Evolutionary conservation across 441 rosid genomes (phyloP), one percentile per base, ranked within the genome.

Genomic region (Erodium moschatum): DNA sequence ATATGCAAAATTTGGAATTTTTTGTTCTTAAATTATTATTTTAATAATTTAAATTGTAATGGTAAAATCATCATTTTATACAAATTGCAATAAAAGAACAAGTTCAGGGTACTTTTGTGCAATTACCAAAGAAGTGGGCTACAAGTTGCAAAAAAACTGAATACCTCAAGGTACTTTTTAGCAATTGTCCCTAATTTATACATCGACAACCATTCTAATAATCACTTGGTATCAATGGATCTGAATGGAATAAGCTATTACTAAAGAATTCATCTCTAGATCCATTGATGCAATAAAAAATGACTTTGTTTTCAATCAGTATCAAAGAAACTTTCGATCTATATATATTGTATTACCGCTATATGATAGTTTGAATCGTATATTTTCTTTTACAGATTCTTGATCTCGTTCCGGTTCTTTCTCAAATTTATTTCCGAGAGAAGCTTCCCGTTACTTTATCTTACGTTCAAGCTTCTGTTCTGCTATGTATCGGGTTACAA

Each of bases 401-500:
- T 66, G 89, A 86, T 78, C 71, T 85, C 63, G 81, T 86, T 79
- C 87, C 90, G 16, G 75, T 73, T 72, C 87, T 96, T 69, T 91
- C 97, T 24, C 86, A 79, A 67, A 73, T 78, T 12, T 96, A 90
- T 83, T 96, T 92, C 67, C 84, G 76, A 76, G 94, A 82, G 89
- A 89, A 82, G 88, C 83, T 96, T 77, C 96, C 96, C 0, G 81
- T 92, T 75, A 75, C 97, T 6, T 69, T 92, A 35, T 84, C 97
- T 6, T 79, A 88, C 73, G 87, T 84, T 75, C 94, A 92, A 79
- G 91, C 98, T 54, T 87, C 96, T 70, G 85, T 96, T 73, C 76
- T 92, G 69, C 84, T 92, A 69, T 90, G 90, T 82, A 70, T 86
- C 66, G 99, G 98, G 46, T 84, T 96, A 85, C 99, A 89, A 82